Percentiles rank a stretch among this genome's conserved stretches.
These are phyloP conservation scores for Trypanosoma caninum DNA, from an alignment of 208 protist genomes.

Conservation along the genomic window DNA sequence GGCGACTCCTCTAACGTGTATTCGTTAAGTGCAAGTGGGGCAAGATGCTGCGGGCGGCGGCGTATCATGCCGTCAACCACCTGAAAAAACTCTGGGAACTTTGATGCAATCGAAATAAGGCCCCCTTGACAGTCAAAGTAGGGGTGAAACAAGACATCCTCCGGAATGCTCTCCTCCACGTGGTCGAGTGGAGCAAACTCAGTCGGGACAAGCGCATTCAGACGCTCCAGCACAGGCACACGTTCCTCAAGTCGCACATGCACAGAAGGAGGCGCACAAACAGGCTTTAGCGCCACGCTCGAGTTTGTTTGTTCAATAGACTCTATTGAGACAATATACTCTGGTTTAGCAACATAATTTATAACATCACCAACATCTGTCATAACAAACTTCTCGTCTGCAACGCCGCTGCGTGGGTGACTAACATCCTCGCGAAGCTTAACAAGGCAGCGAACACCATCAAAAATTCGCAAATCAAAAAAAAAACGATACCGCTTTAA, in stretches of 20 bases:
- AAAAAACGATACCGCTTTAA: constrained; percentile 69
- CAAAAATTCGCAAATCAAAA: constrained; percentile 54
- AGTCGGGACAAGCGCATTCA: constrained; percentile 59
- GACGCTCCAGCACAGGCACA: constrained; percentile 77
- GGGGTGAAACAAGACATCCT: constrained; percentile 84
- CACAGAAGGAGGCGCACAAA: constrained; percentile 61
- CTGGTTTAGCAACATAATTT: constrained; percentile 69
- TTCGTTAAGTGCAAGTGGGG: constrained; percentile 74
- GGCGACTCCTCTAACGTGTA: constrained; percentile 63
- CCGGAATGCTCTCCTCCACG: constrained; percentile 73
- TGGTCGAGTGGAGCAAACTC: constrained; percentile 58
- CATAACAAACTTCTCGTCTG: constrained; percentile 85
- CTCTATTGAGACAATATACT: constrained; percentile 65
- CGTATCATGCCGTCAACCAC: constrained; percentile 67
- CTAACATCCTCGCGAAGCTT: constrained; percentile 63
- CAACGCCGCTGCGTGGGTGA: constrained; percentile 65
- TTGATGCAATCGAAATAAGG: constrained; percentile 67
- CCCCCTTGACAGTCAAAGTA: constrained; percentile 92
- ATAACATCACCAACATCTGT: constrained; percentile 71
- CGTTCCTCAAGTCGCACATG: constrained; percentile 76
- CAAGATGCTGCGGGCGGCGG: constrained; percentile 59
- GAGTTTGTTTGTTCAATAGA: constrained; percentile 45
- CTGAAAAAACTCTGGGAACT: constrained; percentile 85
- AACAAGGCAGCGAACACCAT: constrained; percentile 43
- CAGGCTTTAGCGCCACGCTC: constrained; percentile 51